Conservation (phyloP, 2,329 filamentous ascomycete genomes). For the Aspergillus unguis region DNA sequence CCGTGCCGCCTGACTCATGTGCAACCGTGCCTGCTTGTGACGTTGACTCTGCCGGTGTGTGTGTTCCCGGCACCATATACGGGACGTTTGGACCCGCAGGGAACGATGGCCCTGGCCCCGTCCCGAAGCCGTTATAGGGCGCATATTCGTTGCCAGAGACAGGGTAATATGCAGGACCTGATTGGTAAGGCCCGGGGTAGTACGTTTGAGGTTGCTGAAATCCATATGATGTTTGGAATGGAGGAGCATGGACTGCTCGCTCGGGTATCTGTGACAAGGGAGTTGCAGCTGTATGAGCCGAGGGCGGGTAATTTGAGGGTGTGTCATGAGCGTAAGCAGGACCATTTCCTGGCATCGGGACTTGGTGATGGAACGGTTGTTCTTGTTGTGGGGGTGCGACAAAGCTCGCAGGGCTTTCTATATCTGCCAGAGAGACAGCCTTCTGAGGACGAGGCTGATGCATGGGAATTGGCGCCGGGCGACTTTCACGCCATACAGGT, state of each 20-base stretch:
- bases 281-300: constrained; percentile 63
- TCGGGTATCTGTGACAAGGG: constrained; percentile 91
- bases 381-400: constrained; percentile 64
- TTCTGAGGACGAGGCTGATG: constrained; percentile 95
- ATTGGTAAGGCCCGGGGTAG: constrained; percentile 57
- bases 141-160: constrained; percentile 40
- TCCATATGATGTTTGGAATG: constrained; percentile 71
- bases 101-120: constrained; percentile 54
- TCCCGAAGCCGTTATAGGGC: constrained; percentile 43
- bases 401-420: constrained; percentile 73
- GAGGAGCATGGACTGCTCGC: constrained; percentile 81
- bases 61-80: constrained; percentile 31
- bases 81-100: constrained; percentile 51
- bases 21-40: constrained; percentile 61
- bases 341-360: constrained; percentile 69
- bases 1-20: constrained; percentile 92
- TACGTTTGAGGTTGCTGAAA: constrained; percentile 58
- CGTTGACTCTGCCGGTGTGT: constrained; percentile 33
- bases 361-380: constrained; percentile 90
- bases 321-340: constrained; percentile 53
- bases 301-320: constrained; percentile 59
- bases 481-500: constrained; percentile 58
- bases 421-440: constrained; percentile 85
- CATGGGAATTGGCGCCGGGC: constrained; percentile 66
- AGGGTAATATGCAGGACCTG: constrained; percentile 68